Conservation (phyloP, 805 yeast genomes). For the Candida montana region DNA sequence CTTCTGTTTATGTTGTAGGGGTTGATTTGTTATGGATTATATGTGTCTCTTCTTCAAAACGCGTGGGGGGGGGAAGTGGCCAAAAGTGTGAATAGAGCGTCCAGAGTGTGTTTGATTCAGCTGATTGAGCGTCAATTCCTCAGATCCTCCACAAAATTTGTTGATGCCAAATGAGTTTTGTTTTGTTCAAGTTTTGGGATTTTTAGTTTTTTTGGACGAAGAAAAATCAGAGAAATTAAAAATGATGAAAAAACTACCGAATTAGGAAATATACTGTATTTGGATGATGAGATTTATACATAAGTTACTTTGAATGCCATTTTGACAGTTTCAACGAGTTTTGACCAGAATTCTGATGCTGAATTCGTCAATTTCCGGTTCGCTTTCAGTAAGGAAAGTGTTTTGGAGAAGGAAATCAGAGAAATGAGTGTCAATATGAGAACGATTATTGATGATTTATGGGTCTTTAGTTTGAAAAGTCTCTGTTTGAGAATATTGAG, state of each 20-base stretch:
- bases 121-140: too few species aligned
- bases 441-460: constrained; percentile 6
- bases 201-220: too few species aligned
- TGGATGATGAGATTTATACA: constrained; percentile 8
- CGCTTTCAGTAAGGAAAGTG: constrained; percentile 5
- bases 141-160: too few species aligned
- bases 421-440: constrained; percentile 15
- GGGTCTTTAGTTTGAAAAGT: constrained; percentile 5
- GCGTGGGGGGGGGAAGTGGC: too few species aligned
- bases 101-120: too few species aligned
- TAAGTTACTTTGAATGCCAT: constrained; percentile 27
- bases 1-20: too few species aligned
- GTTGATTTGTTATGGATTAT: too few species aligned
- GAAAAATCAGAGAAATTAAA: too few species aligned
- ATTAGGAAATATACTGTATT: not conserved
- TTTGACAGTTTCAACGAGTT: constrained; percentile 11
- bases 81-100: too few species aligned
- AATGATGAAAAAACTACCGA: not conserved
- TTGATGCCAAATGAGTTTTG: too few species aligned
- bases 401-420: constrained; percentile 10
- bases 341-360: constrained; percentile 12
- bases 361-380: constrained; percentile 12
- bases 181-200: too few species aligned
- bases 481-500: constrained; percentile 16
- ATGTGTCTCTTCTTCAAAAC: too few species aligned